phyloP scores from a whole-genome alignment of 1,284 basidiomycete genomes.

The Fomes fomentarius region DNA sequence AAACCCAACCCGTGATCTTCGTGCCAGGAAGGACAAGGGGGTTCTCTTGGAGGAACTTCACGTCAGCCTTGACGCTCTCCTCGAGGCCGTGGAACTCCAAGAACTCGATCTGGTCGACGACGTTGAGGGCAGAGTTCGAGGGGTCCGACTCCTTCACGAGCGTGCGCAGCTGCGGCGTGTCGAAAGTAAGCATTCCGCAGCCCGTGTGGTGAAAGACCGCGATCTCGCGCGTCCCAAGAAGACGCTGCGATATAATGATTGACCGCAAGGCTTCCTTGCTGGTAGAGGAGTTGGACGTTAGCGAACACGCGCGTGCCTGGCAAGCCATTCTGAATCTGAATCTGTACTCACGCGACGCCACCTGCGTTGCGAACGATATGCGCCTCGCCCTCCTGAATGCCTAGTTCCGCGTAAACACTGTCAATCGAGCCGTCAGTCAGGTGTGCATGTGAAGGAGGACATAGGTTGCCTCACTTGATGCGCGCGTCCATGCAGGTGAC shows the following conservation, averaged over 20 bases:
- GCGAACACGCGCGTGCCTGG: not conserved
- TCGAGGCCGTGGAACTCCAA: conserved; percentile 59
- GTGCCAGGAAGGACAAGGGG: conserved; percentile 59
- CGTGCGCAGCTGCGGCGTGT: conserved; percentile 50
- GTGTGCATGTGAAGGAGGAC: not conserved
- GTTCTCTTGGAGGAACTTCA: conserved; percentile 55
- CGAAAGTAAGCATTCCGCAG: conserved; percentile 71
- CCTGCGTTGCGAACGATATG: conserved; percentile 75
- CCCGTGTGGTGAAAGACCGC: conserved; percentile 69
- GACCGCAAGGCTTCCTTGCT: conserved; percentile 67
- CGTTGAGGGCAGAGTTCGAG: conserved; percentile 37
- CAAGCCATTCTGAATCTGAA: not conserved
- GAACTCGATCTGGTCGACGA: conserved; percentile 59
- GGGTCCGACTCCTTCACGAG: conserved; percentile 54
- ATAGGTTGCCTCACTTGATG: conserved; percentile 40
- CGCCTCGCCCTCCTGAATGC: conserved; percentile 65
- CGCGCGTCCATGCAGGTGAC: conserved; percentile 76
- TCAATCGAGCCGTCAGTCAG: not conserved
- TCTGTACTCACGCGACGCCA: conserved; percentile 53
- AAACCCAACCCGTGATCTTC: conserved; percentile 66
- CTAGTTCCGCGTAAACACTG: conserved; percentile 61
- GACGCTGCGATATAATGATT: conserved; percentile 68
- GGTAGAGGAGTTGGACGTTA: not conserved
- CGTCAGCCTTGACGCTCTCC: conserved; percentile 57
- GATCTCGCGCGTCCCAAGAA: conserved; percentile 68